A percentile compares a stretch with the other conserved stretches of the same genome.
Evolutionary conservation across 1,284 basidiomycete genomes (phyloP).

Genomic region (Cutaneotrichosporon cutaneum): DNA sequence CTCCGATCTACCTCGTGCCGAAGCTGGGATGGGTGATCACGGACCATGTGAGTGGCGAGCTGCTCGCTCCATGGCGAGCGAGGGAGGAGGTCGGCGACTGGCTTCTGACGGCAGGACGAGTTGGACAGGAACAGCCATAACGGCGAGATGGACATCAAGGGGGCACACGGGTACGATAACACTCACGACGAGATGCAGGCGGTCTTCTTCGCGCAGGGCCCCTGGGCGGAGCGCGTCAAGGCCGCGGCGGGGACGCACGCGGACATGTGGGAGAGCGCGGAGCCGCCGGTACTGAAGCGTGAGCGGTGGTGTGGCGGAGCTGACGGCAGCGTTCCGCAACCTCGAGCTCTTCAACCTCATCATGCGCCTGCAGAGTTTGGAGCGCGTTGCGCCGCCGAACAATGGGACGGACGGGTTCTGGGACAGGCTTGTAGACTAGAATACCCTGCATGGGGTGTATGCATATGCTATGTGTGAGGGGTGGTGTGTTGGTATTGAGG

Average conservation of each 20-base stretch:
- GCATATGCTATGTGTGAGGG: not conserved
- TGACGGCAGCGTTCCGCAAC: slow-evolving; percentile 64
- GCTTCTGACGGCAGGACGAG: slow-evolving; percentile 52
- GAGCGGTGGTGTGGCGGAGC: slow-evolving; percentile 14
- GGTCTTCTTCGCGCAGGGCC: slow-evolving; percentile 68
- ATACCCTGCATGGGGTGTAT: slow-evolving; percentile 3
- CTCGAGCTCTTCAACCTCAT: slow-evolving; percentile 81
- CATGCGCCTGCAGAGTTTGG: slow-evolving; percentile 69
- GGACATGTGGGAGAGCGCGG: slow-evolving; percentile 49
- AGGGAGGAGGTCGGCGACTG: too few relatives aligned
- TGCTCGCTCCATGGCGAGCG: not conserved
- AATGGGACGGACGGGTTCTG: slow-evolving; percentile 17
- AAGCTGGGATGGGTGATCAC: slow-evolving; percentile 70
- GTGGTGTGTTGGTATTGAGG: too few relatives aligned
- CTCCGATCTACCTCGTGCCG: slow-evolving; percentile 82
- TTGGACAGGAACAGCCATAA: slow-evolving; percentile 3
- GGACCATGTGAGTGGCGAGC: slow-evolving; percentile 50
- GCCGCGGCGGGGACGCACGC: not conserved
- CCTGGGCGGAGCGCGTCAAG: slow-evolving; percentile 15
- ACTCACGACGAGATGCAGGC: slow-evolving; percentile 73
- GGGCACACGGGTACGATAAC: slow-evolving; percentile 59
- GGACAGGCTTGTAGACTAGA: slow-evolving; percentile 9
- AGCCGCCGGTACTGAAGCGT: slow-evolving; percentile 67
- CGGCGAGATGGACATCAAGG: slow-evolving; percentile 12
- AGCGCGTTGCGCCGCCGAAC: slow-evolving; percentile 60